Percentiles rank a stretch among this genome's conserved stretches.
Conservation (phyloP, 78 protist species). For the Mastigamoeba balamuthi region DNA sequence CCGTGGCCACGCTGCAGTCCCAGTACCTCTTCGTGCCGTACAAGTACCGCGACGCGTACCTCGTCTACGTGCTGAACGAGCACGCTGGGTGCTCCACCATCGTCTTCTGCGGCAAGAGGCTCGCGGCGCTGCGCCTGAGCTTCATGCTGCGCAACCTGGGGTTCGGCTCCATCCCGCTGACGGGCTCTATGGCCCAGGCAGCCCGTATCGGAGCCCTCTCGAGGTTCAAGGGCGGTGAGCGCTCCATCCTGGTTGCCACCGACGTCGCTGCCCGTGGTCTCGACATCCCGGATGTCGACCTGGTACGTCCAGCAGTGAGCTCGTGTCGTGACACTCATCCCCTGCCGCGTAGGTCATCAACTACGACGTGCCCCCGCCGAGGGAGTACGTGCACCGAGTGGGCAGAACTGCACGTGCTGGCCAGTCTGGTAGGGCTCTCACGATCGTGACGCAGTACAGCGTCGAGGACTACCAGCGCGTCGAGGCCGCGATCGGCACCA, state of each 20-base stretch:
- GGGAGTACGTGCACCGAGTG: constrained; percentile 92
- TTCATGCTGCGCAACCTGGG: constrained; percentile 70
- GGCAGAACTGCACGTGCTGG: constrained; percentile 98
- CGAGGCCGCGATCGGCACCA: constrained; percentile 68
- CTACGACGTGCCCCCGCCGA: constrained; percentile 83
- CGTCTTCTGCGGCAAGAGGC: constrained; percentile 61
- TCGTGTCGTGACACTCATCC: too few species aligned
- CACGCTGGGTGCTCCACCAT: constrained; percentile 62
- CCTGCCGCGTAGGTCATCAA: constrained; percentile 93
- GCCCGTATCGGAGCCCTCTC: constrained; percentile 54
- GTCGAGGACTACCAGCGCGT: constrained; percentile 86
- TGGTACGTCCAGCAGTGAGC: too few species aligned
- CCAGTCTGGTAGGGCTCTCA: constrained; percentile 74
- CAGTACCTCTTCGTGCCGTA: constrained; percentile 83
- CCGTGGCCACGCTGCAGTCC: constrained; percentile 76
- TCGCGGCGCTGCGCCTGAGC: constrained; percentile 30
- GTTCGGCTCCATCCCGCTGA: constrained; percentile 82
- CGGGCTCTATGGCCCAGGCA: constrained; percentile 82
- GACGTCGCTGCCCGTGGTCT: constrained; percentile 91
- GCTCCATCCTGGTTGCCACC: constrained; percentile 73
- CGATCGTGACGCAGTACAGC: constrained; percentile 91
- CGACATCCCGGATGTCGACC: constrained; percentile 91
- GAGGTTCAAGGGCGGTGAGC: constrained; percentile 17
- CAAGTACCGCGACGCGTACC: constrained; percentile 69
- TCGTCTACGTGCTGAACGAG: constrained; percentile 66